Evolutionary conservation across 345 rosid genomes (phyloP).

Genomic region (Melaleuca quinquenervia): DNA sequence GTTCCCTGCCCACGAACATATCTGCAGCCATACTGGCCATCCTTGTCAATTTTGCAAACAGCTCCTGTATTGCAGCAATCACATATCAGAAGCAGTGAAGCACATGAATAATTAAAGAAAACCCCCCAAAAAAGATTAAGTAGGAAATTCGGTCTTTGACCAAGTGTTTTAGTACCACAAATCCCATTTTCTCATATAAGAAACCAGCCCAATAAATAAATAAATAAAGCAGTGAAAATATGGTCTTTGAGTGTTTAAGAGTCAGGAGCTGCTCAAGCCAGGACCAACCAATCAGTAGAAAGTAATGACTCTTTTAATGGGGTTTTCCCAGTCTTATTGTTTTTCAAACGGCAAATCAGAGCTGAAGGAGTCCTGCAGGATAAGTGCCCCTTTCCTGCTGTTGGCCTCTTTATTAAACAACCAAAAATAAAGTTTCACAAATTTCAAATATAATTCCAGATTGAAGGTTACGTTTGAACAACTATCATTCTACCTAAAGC

Average conservation of each 20-base stretch:
- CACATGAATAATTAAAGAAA: background rate
- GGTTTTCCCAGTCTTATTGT: background rate
- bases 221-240: background rate
- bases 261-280: background rate
- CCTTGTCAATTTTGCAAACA: slow-evolving; percentile 62
- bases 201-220: background rate
- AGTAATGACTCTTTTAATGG: background rate
- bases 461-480: background rate
- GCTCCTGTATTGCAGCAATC: slow-evolving; percentile 51
- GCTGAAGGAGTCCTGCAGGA: background rate
- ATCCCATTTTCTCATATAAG: background rate
- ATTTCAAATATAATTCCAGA: background rate
- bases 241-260: background rate
- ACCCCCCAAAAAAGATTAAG: background rate
- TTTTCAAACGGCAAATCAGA: background rate
- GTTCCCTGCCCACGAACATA: slow-evolving; percentile 95
- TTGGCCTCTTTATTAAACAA: background rate
- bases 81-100: background rate
- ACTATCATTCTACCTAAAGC: background rate
- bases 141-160: background rate
- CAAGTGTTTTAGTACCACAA: background rate
- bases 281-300: background rate
- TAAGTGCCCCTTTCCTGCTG: background rate
- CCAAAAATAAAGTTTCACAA: background rate
- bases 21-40: slow-evolving; percentile 91